These are phyloP conservation scores for Lepiota brunneoincarnata DNA, from an alignment of 768 basidiomycete species.

Conservation along the genomic window DNA sequence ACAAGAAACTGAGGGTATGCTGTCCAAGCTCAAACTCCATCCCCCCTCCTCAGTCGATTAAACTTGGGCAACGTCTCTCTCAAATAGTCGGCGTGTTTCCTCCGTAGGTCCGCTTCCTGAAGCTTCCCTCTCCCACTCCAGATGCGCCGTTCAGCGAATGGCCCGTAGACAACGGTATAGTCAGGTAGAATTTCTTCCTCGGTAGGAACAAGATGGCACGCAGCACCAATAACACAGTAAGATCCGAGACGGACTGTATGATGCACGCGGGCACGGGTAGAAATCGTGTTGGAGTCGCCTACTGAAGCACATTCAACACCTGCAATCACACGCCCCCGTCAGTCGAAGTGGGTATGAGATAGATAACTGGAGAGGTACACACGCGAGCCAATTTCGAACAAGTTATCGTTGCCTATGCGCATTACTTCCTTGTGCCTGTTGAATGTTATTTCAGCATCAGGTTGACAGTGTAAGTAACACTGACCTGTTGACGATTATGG, in stretches of 20 bases:
- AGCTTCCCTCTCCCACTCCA: conserved; percentile 87
- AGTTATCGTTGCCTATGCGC: conserved; percentile 91
- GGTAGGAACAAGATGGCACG: conserved; percentile 73
- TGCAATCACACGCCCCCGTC: conserved; percentile 25
- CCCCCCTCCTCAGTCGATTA: conserved; percentile 66
- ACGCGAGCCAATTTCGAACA: conserved; percentile 95
- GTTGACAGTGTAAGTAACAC: conserved; percentile 8
- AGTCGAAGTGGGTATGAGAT: not conserved
- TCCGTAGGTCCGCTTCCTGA: conserved; percentile 79
- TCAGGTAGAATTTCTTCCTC: conserved; percentile 79
- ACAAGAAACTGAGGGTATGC: too few relatives aligned
- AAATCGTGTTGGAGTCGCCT: conserved; percentile 84
- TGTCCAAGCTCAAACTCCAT: conserved; percentile 36
- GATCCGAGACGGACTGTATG: conserved; percentile 78
- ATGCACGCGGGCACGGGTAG: conserved; percentile 79
- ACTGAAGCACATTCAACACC: conserved; percentile 86
- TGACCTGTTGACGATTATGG: conserved; percentile 85
- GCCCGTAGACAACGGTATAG: conserved; percentile 83
- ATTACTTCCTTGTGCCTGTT: conserved; percentile 75
- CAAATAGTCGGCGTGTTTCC: conserved; percentile 90
- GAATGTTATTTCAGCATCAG: not conserved
- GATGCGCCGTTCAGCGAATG: conserved; percentile 63
- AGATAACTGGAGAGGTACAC: conserved; percentile 31
- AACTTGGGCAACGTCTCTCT: conserved; percentile 91
- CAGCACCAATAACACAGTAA: conserved; percentile 81